These are phyloP conservation scores for Trifolium dubium DNA, from an alignment of 306 rosid species.

Conservation along the genomic window DNA sequence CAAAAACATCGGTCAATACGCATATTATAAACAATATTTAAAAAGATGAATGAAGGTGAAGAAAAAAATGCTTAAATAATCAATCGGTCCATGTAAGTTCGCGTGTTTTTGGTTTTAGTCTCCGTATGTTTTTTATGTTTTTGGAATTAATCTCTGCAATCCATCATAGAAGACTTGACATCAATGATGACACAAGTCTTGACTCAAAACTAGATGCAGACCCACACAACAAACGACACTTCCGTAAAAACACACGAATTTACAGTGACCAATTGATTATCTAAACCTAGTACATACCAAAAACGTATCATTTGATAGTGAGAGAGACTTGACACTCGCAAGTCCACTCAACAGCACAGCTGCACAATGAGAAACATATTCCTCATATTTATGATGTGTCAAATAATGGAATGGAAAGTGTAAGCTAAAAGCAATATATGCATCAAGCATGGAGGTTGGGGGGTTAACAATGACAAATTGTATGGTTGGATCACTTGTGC, in stretches of 20 bases:
- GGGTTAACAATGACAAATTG: not conserved
- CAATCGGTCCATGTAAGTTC: too few species aligned
- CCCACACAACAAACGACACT: not conserved
- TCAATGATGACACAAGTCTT: constrained; percentile 3
- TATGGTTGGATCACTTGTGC: not conserved
- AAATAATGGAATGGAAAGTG: not conserved
- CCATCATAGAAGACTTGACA: not conserved
- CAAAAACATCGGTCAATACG: not conserved
- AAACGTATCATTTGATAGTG: not conserved
- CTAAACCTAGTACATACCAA: not conserved
- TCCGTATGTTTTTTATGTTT: too few species aligned
- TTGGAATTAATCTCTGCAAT: too few species aligned
- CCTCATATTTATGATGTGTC: not conserved
- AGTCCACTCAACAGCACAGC: not conserved
- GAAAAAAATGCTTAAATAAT: not conserved
- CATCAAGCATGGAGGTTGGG: not conserved
- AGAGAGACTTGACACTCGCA: not conserved
- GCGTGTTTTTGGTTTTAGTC: too few species aligned
- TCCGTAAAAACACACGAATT: too few species aligned
- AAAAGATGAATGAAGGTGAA: not conserved
- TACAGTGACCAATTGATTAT: too few species aligned
- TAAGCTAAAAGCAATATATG: not conserved
- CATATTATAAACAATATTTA: not conserved
- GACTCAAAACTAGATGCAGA: not conserved
- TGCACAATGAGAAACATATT: not conserved